Evolutionary conservation across 2,329 filamentous ascomycete genomes (phyloP).

Genomic region (Cytospora schulzeri): DNA sequence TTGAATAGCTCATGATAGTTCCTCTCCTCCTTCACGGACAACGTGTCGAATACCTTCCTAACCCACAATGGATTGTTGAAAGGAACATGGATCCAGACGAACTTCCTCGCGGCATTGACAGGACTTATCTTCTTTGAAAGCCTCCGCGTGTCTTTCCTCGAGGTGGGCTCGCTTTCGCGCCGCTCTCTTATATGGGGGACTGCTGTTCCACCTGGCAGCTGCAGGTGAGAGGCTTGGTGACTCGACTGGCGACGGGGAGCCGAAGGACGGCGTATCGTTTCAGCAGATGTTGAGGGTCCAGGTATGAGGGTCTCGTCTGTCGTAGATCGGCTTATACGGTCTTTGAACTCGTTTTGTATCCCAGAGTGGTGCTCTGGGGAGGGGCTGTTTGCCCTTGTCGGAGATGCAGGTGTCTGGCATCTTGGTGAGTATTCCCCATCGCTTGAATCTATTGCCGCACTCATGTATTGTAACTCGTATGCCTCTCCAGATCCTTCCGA

Average conservation of each 20-base stretch:
- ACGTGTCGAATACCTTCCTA: constrained; percentile 49
- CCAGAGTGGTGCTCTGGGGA: not conserved
- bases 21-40: constrained; percentile 40
- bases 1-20: constrained; percentile 44
- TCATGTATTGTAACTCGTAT: no score
- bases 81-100: constrained; percentile 56
- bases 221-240: not conserved
- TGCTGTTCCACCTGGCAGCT: not conserved
- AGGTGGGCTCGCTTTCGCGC: not conserved
- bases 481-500: not conserved
- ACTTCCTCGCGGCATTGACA: constrained; percentile 40
- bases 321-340: not conserved
- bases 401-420: not conserved
- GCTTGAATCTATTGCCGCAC: not conserved
- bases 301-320: not conserved
- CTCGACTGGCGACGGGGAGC: not conserved
- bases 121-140: constrained; percentile 26
- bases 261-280: not conserved
- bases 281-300: not conserved
- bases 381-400: not conserved
- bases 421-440: not conserved
- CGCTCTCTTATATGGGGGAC: not conserved
- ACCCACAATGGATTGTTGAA: constrained; percentile 58
- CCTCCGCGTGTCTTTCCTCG: not conserved
- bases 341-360: not conserved